A percentile compares a stretch with the other conserved stretches of the same genome.
phyloP scores from a whole-genome alignment of 129 eudicot species.

The Solidago caesia region DNA sequence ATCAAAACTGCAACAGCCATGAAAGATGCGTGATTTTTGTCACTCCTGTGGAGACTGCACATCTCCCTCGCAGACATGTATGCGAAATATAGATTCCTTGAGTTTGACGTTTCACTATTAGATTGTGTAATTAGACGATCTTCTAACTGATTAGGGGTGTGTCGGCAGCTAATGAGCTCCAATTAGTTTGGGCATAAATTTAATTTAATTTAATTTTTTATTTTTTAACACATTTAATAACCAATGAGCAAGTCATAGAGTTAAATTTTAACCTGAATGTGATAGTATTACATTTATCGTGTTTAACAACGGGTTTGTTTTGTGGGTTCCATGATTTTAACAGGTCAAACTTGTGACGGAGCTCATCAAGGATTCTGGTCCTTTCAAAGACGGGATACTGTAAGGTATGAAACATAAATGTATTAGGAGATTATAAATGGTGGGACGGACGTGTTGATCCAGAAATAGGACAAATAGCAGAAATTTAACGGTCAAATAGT shows the following conservation, averaged over 20 bases:
- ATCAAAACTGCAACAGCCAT: no score
- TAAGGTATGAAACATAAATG: conserved; percentile 20
- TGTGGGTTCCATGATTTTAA: conserved; percentile 22
- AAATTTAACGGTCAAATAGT: conserved; percentile 24
- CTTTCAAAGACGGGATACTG: conserved; percentile 64
- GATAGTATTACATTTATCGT: background rate
- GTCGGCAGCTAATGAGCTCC: no score
- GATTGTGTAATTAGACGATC: no score
- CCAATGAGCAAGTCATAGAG: no score
- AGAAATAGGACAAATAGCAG: conserved; percentile 10
- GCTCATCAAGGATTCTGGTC: conserved; percentile 73
- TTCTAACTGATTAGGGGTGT: no score
- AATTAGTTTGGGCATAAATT: no score
- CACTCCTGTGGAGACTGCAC: no score
- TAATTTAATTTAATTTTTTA: no score
- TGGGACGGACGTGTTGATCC: conserved; percentile 1
- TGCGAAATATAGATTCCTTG: no score
- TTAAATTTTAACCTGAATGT: background rate
- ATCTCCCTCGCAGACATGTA: no score
- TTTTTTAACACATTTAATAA: background rate
- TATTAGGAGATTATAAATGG: background rate
- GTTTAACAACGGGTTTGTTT: background rate
- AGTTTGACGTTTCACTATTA: no score
- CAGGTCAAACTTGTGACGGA: conserved; percentile 73
- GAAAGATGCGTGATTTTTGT: no score